Percentiles rank a stretch among this genome's conserved stretches.
Conservation (phyloP, 2,329 filamentous ascomycete genomes). For the Paecilomyces variotii region DNA sequence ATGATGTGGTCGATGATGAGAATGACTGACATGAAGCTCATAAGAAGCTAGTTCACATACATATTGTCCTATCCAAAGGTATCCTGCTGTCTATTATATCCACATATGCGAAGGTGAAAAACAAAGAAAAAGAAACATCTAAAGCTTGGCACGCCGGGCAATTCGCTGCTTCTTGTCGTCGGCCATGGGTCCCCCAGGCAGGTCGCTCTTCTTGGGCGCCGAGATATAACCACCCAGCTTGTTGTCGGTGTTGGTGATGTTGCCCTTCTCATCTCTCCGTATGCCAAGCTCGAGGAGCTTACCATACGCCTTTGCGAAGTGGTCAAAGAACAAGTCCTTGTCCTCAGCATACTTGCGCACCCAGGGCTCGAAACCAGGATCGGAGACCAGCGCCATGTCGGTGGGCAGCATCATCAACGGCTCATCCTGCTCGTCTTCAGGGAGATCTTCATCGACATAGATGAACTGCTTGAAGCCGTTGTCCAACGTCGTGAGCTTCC, state of each 20-base stretch:
- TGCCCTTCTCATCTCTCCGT: constrained; percentile 44
- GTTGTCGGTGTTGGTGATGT: constrained; percentile 51
- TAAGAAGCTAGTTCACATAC: background rate
- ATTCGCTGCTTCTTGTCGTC: background rate
- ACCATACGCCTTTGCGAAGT: constrained; percentile 52
- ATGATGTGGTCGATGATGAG: background rate
- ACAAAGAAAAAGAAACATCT: background rate
- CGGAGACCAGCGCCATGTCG: constrained; percentile 51
- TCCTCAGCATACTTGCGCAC: constrained; percentile 53
- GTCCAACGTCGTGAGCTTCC: constrained; percentile 46
- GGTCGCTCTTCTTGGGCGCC: constrained; percentile 50
- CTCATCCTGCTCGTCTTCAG: constrained; percentile 36
- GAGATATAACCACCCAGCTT: constrained; percentile 48
- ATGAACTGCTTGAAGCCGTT: constrained; percentile 52
- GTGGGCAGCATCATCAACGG: constrained; percentile 61
- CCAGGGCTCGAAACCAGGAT: constrained; percentile 47
- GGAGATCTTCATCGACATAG: constrained; percentile 48
- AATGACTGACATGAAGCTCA: background rate
- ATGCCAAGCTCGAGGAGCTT: constrained; percentile 57
- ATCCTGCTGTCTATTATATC: background rate
- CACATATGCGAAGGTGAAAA: background rate
- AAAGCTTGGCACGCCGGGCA: background rate
- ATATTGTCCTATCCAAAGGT: background rate
- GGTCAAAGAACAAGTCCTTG: constrained; percentile 54
- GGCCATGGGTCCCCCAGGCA: background rate